Evolutionary conservation across 768 basidiomycete genomes (phyloP).

Genomic region (Termitomyces sp.): DNA sequence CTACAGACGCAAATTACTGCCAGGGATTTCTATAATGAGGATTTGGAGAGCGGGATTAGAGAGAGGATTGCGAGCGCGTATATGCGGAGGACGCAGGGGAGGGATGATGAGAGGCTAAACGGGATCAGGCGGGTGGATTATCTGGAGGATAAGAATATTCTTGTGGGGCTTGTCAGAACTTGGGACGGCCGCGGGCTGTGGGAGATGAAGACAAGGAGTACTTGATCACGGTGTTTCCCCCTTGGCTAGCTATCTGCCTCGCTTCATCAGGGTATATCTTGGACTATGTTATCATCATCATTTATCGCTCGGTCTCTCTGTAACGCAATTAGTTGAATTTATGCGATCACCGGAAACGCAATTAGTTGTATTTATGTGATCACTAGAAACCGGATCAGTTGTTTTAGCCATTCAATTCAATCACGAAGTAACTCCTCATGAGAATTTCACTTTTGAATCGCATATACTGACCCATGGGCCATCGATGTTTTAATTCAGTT

Average conservation of each 20-base stretch:
- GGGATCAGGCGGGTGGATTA: constrained; percentile 60
- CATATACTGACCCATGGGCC: no score
- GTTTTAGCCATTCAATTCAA: no score
- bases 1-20: constrained; percentile 40
- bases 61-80: constrained; percentile 39
- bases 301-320: no score
- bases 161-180: constrained; percentile 48
- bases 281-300: neutral
- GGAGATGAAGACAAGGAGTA: constrained; percentile 46
- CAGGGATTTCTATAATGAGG: constrained; percentile 56
- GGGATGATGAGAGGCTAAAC: constrained; percentile 22
- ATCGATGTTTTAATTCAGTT: no score
- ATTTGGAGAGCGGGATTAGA: constrained; percentile 41
- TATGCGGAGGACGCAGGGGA: constrained; percentile 34
- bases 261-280: neutral
- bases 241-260: neutral
- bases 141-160: constrained; percentile 43
- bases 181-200: constrained; percentile 59
- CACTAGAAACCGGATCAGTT: neutral
- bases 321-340: no score
- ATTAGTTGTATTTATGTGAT: neutral
- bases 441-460: no score
- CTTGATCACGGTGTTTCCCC: no score
- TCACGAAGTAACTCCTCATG: no score
- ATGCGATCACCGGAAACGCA: no score